phyloP scores from a whole-genome alignment of 2,329 filamentous ascomycete species.

The Pseudogymnoascus sp. region DNA sequence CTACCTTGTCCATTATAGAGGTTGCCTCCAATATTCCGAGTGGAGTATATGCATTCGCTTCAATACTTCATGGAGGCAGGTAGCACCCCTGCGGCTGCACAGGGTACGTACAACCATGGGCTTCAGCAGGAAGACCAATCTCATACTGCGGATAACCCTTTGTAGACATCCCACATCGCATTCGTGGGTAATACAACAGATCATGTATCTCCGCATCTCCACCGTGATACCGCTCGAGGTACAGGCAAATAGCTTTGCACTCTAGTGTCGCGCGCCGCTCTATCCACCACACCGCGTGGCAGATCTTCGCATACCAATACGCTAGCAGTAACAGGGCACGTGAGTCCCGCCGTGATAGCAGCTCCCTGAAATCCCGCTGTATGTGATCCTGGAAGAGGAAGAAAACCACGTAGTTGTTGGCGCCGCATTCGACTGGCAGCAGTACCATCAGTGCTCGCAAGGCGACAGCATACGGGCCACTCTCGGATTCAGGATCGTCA shows the following conservation, averaged over 20 bases:
- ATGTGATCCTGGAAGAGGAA: slow-evolving; percentile 41
- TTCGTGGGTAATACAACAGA: slow-evolving; percentile 16
- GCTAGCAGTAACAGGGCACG: slow-evolving; percentile 46
- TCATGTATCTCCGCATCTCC: slow-evolving; percentile 14
- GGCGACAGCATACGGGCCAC: slow-evolving; percentile 15
- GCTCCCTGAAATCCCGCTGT: slow-evolving; percentile 32
- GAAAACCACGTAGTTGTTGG: slow-evolving; percentile 37
- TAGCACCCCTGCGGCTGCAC: not conserved
- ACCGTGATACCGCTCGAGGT: slow-evolving; percentile 29
- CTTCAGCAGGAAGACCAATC: not conserved
- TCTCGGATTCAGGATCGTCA: not conserved
- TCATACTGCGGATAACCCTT: not conserved
- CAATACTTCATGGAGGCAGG: not conserved
- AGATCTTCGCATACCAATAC: slow-evolving; percentile 48
- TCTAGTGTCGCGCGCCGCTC: slow-evolving; percentile 38
- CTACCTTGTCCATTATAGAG: not conserved
- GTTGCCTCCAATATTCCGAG: not conserved
- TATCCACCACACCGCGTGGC: slow-evolving; percentile 40
- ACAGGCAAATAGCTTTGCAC: slow-evolving; percentile 41
- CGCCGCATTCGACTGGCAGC: slow-evolving; percentile 19
- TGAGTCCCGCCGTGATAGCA: slow-evolving; percentile 44
- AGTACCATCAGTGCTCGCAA: slow-evolving; percentile 10
- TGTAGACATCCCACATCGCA: not conserved
- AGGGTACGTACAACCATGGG: not conserved
- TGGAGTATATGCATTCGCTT: not conserved